These are phyloP conservation scores for Saturnispora sekii DNA, from an alignment of 805 yeast genomes.

Conservation along the genomic window DNA sequence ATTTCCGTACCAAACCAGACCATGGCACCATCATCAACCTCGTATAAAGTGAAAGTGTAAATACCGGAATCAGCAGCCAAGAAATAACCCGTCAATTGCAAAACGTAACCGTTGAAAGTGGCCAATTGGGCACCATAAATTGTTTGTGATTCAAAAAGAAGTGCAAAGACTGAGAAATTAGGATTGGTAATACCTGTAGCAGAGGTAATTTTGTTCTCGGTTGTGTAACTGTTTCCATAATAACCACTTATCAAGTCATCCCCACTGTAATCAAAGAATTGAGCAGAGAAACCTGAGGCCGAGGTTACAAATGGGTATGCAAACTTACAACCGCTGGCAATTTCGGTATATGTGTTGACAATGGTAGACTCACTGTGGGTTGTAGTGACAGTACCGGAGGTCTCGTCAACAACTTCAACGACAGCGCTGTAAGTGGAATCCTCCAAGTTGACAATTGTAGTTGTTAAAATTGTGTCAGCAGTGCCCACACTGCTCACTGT, in stretches of 20 bases:
- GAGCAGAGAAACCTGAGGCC: neutral
- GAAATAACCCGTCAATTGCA: neutral
- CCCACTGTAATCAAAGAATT: neutral
- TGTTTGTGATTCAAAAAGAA: too few species aligned
- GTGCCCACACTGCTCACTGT: too few species aligned
- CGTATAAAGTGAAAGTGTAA: constrained; percentile 15
- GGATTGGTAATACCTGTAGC: neutral
- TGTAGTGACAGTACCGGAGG: neutral
- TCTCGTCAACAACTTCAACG: too few species aligned
- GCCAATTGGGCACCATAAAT: too few species aligned
- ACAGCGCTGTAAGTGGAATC: too few species aligned
- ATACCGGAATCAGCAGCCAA: constrained; percentile 17
- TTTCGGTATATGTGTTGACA: neutral
- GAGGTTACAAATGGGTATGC: neutral
- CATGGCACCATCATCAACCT: constrained; percentile 24
- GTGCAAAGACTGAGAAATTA: too few species aligned
- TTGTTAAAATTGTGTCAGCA: too few species aligned
- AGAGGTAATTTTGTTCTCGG: neutral
- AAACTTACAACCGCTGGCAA: neutral
- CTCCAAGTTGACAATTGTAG: too few species aligned
- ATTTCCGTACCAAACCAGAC: constrained; percentile 21
- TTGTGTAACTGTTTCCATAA: neutral
- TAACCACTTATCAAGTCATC: neutral
- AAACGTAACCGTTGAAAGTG: neutral
- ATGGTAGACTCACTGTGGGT: neutral